Evolutionary conservation across 441 rosid species (phyloP), one percentile per base, ranked within the genome.

Genomic region (Codiaeum variegatum): DNA sequence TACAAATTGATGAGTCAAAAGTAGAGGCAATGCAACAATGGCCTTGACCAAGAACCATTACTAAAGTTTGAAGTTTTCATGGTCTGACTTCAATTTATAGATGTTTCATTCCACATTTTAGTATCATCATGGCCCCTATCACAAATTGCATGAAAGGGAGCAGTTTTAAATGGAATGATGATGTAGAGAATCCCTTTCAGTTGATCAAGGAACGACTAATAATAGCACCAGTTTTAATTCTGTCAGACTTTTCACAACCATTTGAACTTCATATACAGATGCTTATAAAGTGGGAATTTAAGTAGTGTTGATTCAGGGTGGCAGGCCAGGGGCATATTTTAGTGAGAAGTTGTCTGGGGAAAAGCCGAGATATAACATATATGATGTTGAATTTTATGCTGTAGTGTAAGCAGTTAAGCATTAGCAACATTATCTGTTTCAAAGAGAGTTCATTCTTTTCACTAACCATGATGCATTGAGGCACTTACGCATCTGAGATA

Each of bases 371-470:
- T 56, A 1, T 3, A 56, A 38, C 73, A 67, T 3, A n/a, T n/a
- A n/a, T n/a, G n/a, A n/a, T n/a, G n/a, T n/a, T n/a, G n/a, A n/a
- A n/a, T n/a, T n/a, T n/a, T 69, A 77, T 13, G 54, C 67, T 0
- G 0, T 67, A 2, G 29, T 77, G 0, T n/a, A 62, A 31, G 42
- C 55, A 1, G 18, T 68, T 7, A 40, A 69, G 10, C 67, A 73
- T 73, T 73, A 24, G 74, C n/a, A 5, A 0, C 69, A 66, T 58
- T 76, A 76, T 7, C 26, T 71, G 7, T 29, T 71, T 1, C 67
- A 71, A 1, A 21, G 7, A n/a, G 38, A 60, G 21, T 60, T 31
- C 21, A 31, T 60, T 5, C 6, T 60, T 19, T 60, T 28, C 21
- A 60, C 64, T 13, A n/a, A 60, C 8, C 64, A 60, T 60, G 38